These are phyloP conservation scores for Nannochloris sp. DNA, from an alignment of 139 green algal genomes.

Conservation along the genomic window DNA sequence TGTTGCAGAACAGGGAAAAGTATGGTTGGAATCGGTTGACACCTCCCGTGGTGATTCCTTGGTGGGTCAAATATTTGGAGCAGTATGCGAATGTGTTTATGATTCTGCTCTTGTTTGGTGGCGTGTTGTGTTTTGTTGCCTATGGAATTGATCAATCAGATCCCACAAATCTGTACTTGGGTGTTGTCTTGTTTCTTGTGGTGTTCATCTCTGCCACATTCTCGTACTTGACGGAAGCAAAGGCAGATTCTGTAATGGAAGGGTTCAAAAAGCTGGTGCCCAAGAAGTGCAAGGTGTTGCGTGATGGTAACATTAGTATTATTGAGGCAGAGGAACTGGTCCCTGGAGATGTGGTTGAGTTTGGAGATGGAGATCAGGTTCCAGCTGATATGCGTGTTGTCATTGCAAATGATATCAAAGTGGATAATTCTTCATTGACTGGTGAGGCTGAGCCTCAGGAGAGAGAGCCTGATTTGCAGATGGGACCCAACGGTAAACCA, in stretches of 20 bases:
- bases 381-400: conserved; percentile 84
- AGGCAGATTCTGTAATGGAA: conserved; percentile 63
- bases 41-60: conserved; percentile 40
- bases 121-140: conserved; percentile 27
- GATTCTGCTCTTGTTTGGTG: conserved; percentile 41
- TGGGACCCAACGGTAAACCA: conserved; percentile 50
- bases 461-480: conserved; percentile 69
- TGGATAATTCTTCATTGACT: conserved; percentile 87
- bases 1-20: conserved; percentile 35
- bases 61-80: conserved; percentile 52
- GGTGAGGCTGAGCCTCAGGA: conserved; percentile 69
- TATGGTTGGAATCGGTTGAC: conserved; percentile 58
- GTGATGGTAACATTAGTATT: conserved; percentile 60
- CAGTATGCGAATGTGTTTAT: conserved; percentile 56
- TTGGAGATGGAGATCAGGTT: conserved; percentile 84
- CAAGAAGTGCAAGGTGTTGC: conserved; percentile 60
- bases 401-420: conserved; percentile 48
- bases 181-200: conserved; percentile 49
- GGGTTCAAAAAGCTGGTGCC: conserved; percentile 66
- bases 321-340: conserved; percentile 71
- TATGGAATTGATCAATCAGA: conserved; percentile 56
- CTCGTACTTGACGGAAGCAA: conserved; percentile 59
- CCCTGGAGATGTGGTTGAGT: conserved; percentile 87
- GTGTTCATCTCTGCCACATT: conserved; percentile 48
- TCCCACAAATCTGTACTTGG: conserved; percentile 62